phyloP scores from a whole-genome alignment of 2,329 filamentous ascomycete genomes.

The Zymoseptoria crescenta region DNA sequence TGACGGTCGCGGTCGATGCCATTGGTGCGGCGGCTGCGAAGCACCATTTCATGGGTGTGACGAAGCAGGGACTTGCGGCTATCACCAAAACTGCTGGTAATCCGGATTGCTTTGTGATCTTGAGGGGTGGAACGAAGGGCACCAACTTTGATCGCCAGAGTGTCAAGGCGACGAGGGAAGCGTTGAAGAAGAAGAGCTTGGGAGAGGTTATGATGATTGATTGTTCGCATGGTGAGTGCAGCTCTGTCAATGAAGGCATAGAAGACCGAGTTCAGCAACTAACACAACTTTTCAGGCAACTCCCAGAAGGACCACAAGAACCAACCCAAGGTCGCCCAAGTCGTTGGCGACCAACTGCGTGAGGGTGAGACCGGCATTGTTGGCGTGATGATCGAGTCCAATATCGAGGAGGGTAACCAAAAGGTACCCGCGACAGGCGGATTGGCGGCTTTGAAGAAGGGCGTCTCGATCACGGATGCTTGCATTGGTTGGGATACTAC shows the following conservation, averaged over 20 bases:
- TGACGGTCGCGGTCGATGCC: conserved; percentile 88
- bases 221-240: conserved; percentile 76
- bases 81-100: conserved; percentile 92
- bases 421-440: conserved; percentile 76
- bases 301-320: conserved; percentile 97
- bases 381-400: conserved; percentile 98
- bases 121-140: conserved; percentile 82
- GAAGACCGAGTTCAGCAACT: conserved; percentile 2
- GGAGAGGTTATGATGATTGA: conserved; percentile 93
- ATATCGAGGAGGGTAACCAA: conserved; percentile 73
- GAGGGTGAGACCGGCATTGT: conserved; percentile 82
- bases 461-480: conserved; percentile 90
- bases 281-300: conserved; percentile 56
- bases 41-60: conserved; percentile 98
- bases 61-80: conserved; percentile 90
- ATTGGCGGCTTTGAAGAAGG: conserved; percentile 69
- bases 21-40: conserved; percentile 73
- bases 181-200: conserved; percentile 72
- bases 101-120: conserved; percentile 94
- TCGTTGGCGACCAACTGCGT: conserved; percentile 74
- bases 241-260: background rate
- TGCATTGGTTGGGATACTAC: conserved; percentile 92
- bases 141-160: conserved; percentile 88
- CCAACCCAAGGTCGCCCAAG: conserved; percentile 84
- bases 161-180: conserved; percentile 71